A percentile compares a stretch with the other conserved stretches of the same genome.
Conservation (phyloP, 176 grass and related monocot species). For the Urochloa ruziziensis region DNA sequence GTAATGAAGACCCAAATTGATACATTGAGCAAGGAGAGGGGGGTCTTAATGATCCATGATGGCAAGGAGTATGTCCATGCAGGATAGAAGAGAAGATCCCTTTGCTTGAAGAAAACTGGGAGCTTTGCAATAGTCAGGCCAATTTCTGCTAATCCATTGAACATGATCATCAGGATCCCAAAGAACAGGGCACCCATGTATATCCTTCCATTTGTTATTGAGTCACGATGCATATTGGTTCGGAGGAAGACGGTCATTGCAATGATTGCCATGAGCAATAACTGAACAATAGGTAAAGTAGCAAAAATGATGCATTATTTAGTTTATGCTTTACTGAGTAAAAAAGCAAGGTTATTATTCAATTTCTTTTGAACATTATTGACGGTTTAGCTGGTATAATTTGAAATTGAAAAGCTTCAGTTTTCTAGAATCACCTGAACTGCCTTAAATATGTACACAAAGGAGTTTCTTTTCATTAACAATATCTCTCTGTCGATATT, state of each 20-base stretch:
- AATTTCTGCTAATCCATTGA: constrained; percentile 75
- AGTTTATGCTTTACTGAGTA: background rate
- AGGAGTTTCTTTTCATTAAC: constrained; percentile 78
- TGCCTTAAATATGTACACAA: constrained; percentile 68
- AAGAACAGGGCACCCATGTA: constrained; percentile 76
- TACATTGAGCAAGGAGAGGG: constrained; percentile 59
- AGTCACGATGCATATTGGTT: constrained; percentile 54
- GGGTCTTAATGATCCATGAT: constrained; percentile 64
- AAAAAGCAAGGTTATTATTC: background rate
- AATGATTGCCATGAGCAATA: constrained; percentile 47
- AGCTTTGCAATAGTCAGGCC: constrained; percentile 62
- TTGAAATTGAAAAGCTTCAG: background rate
- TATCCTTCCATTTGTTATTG: constrained; percentile 34
- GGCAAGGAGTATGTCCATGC: constrained; percentile 75
- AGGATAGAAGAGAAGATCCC: constrained; percentile 77
- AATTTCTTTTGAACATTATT: background rate
- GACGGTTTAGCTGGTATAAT: background rate
- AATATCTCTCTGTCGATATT: constrained; percentile 61
- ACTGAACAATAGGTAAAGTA: constrained; percentile 23
- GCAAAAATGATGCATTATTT: background rate
- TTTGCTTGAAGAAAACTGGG: constrained; percentile 87
- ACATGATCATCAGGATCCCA: constrained; percentile 59
- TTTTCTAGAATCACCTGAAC: constrained; percentile 40
- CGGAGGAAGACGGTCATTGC: constrained; percentile 78
- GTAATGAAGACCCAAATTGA: constrained; percentile 70